Evolutionary conservation across 768 basidiomycete species (phyloP), one percentile per base, ranked within the genome.

Genomic region (Pleurotus giganteus): DNA sequence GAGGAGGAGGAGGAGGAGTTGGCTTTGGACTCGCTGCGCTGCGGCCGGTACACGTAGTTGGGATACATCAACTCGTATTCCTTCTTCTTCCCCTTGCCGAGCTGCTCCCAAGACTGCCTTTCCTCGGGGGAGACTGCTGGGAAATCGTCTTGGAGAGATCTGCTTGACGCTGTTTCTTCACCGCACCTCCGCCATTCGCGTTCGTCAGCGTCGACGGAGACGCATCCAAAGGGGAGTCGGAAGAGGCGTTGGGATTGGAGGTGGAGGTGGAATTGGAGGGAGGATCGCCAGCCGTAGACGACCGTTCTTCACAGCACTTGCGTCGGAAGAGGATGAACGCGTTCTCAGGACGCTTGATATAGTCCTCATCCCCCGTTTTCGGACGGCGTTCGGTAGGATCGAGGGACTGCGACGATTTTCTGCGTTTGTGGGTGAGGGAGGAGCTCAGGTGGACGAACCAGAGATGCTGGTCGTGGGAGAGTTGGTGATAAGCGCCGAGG

Each of bases 281-380:
- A 2, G 72, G 77, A 49, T 82, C 82, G 46, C 81, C 81, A 52
- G 72, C 74, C 42, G 78, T 78, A 13, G 74, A 71, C 67, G 86
- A 83, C 29, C 84, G 81, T 47, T 88, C 85, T 69, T 87, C 84
- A 69, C 85, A 88, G 70, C 85, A 88, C 63, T 86, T 83, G 61
- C 88, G 80, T 52, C 89, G 82, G 80, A 91, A 91, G 54, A 91
- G 79, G 66, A 91, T 91, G 75, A 91, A 91, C 6, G 89, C 89
- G 63, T 91, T 90, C 71, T 89, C 86, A 1, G 88, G 89, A 39
- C 89, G 83, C 69, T 89, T 89, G 74, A 91, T 83, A 65, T 91
- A 91, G 68, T 88, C 87, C 46, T 87, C 86, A 69, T 90, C 88
- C 61, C 89, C 88, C 74, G 85, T 84, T 71, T 75, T 82, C 58